Evolutionary conservation across 75 land plant species (phyloP), one percentile per base, ranked within the genome.

Genomic region (Picea glauca): DNA sequence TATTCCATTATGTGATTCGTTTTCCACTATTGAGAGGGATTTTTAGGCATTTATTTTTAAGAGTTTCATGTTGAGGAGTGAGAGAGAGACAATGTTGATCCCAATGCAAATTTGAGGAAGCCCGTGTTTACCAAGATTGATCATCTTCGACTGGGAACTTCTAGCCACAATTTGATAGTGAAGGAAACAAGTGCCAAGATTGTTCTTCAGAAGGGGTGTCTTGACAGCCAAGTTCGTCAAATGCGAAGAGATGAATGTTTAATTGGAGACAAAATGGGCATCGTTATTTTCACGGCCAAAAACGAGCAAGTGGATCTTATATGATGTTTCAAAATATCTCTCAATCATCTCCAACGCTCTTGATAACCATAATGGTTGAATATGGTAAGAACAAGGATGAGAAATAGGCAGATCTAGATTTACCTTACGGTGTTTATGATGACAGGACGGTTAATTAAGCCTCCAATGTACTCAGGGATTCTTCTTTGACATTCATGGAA

Each of bases 91-190:
- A 64, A 64, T 31, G 1, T 3, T 35, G 3, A 35, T 35, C 38
- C 38, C 38, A 33, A 15, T 3, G 32, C 15, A 5, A 13, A 70
- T 58, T 64, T 84, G 76, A 84, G 92, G 85, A 88, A 91, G 80
- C 93, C 93, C 1, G 91, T 88, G 57, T 91, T 91, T 43, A 82
- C 85, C 21, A 93, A 93, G 86, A 89, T 93, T 62, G 93, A 93
- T 58, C 89, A 91, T 81, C 84, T 93, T 33, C 90, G 91, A n/a
- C 95, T 93, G 1, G 93, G 86, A 0, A 93, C 95, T 1, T 72
- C 80, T 58, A 93, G 95, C 2, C 95, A 91, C 62, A 91, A 86
- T 58, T 62, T 91, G 50, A 83, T 86, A 4, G 88, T 93, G 13
- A 93, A 91, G 81, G 93, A 90, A 61, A 86, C 91, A 12, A 87